phyloP scores from a whole-genome alignment of 164 flowering plant genomes.

The Santalum album region DNA sequence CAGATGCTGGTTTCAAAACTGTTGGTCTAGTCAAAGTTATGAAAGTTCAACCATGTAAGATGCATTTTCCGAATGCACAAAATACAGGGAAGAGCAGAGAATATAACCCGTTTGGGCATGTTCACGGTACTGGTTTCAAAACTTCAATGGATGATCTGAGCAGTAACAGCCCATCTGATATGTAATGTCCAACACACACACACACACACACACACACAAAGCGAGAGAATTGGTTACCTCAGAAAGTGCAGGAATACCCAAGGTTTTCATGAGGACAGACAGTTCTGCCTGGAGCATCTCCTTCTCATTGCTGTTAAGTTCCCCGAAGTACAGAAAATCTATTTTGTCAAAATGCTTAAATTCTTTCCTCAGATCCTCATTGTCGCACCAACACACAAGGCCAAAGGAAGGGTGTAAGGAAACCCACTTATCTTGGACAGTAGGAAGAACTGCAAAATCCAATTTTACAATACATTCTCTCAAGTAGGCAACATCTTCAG shows the following conservation, averaged over 20 bases:
- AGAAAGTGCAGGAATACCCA: conserved; percentile 76
- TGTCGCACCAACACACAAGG: conserved; percentile 84
- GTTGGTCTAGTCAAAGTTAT: too few species aligned
- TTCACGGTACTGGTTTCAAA: neutral
- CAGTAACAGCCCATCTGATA: neutral
- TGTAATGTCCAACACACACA: too few species aligned
- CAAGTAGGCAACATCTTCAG: conserved; percentile 47
- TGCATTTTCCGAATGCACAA: too few species aligned
- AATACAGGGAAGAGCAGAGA: too few species aligned
- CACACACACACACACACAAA: neutral
- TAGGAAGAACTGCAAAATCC: conserved; percentile 63
- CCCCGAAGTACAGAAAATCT: conserved; percentile 64
- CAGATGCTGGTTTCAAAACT: too few species aligned
- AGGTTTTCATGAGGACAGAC: conserved; percentile 32
- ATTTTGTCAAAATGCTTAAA: conserved; percentile 48
- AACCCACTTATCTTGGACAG: conserved; percentile 78
- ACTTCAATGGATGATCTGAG: neutral
- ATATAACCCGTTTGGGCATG: too few species aligned
- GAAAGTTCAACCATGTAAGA: too few species aligned
- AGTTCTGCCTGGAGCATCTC: conserved; percentile 34
- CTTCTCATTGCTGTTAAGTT: conserved; percentile 30
- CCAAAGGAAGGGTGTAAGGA: conserved; percentile 78
- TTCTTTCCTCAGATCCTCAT: conserved; percentile 51
- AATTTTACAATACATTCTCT: conserved; percentile 42
- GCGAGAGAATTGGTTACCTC: conserved; percentile 38